These are phyloP conservation scores for Lentinus brumalis DNA, from an alignment of 768 basidiomycete genomes.

Conservation along the genomic window DNA sequence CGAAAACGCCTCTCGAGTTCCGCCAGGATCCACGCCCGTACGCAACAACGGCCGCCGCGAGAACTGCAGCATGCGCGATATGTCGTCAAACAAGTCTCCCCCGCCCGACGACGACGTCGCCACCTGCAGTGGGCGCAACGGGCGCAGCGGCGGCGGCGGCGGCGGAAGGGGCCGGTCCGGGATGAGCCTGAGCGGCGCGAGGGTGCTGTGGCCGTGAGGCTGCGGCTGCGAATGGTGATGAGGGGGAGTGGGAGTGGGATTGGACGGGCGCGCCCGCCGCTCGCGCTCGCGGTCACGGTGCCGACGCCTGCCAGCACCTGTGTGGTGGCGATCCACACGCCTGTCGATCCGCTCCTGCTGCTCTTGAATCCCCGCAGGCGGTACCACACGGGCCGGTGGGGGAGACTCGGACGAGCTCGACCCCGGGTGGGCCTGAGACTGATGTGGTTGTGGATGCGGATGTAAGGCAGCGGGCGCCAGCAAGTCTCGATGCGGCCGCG, in stretches of 20 bases:
- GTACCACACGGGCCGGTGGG: neutral
- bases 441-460: neutral
- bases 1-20: neutral
- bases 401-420: neutral
- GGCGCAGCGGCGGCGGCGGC: conserved; percentile 4
- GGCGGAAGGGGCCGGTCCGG: neutral
- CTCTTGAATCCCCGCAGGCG: neutral
- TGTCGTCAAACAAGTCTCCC: conserved; percentile 12
- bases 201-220: neutral
- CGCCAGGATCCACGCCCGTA: neutral
- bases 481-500: neutral
- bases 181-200: neutral
- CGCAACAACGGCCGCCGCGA: conserved; percentile 6
- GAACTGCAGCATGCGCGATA: conserved; percentile 6
- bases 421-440: neutral
- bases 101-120: neutral
- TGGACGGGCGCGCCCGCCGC: conserved; percentile 1
- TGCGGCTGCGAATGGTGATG: neutral
- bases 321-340: conserved; percentile 1
- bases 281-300: conserved; percentile 10
- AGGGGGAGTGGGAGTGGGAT: neutral
- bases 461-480: neutral
- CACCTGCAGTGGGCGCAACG: neutral
- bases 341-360: conserved; percentile 6
- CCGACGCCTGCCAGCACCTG: neutral